A percentile compares a stretch with the other conserved stretches of the same genome.
These are phyloP conservation scores for Colletotrichum sp. DNA, from an alignment of 2,329 filamentous ascomycete genomes.

Conservation along the genomic window DNA sequence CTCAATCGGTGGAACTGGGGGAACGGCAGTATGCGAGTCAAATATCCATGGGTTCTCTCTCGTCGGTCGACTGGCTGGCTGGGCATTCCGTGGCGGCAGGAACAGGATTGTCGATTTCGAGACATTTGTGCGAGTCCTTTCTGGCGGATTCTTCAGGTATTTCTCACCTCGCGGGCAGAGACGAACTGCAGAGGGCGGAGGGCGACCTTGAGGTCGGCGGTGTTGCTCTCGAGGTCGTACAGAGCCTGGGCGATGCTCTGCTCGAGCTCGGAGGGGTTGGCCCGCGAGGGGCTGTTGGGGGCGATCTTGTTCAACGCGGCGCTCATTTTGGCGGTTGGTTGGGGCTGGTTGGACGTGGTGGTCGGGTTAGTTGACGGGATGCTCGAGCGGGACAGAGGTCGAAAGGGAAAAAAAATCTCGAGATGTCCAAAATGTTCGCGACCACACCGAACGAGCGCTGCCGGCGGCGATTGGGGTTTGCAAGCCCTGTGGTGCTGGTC, in stretches of 20 bases:
- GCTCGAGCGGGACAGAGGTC: constrained; percentile 18
- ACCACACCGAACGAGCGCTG: background rate
- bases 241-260: constrained; percentile 95
- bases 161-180: constrained; percentile 98
- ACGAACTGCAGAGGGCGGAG: constrained; percentile 98
- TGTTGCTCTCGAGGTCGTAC: constrained; percentile 99
- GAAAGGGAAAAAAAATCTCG: background rate
- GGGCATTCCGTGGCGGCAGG: constrained; percentile 8
- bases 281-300: constrained; percentile 93
- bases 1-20: background rate
- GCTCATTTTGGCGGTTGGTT: constrained; percentile 59
- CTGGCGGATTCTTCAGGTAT: constrained; percentile 34
- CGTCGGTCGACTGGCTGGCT: background rate
- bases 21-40: background rate
- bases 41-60: background rate
- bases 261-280: constrained; percentile 97
- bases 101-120: constrained; percentile 10
- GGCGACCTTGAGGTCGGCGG: constrained; percentile 93
- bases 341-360: constrained; percentile 17
- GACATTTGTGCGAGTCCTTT: background rate
- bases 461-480: constrained; percentile 25
- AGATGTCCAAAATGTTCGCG: background rate
- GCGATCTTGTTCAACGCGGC: constrained; percentile 97
- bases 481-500: constrained; percentile 20
- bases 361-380: constrained; percentile 19